Evolutionary conservation across 192 early-diverging fungal genomes (phyloP).

Genomic region (Coemansia sp.): DNA sequence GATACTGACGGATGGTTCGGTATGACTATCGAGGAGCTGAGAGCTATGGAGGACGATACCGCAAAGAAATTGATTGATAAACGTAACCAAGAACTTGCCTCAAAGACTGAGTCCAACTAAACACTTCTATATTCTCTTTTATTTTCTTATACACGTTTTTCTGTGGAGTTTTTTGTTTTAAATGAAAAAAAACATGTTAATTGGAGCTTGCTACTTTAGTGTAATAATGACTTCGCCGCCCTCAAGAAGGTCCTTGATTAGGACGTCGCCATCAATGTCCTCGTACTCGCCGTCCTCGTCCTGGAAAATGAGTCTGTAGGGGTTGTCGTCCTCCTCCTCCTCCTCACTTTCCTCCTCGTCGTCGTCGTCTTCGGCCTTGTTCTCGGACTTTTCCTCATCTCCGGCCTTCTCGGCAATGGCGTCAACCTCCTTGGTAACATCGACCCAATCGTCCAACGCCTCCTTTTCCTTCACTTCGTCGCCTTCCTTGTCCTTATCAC

Average conservation of each 20-base stretch:
- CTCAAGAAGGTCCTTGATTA: background rate
- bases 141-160: too few relatives aligned
- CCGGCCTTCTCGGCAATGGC: background rate
- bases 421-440: background rate
- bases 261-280: background rate
- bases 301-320: background rate
- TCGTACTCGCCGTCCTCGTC: background rate
- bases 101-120: constrained; percentile 37
- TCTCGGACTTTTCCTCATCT: background rate
- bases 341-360: background rate
- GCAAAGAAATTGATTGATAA: constrained; percentile 61
- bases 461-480: background rate
- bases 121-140: background rate
- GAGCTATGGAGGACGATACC: constrained; percentile 65
- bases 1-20: constrained; percentile 76
- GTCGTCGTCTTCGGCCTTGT: background rate
- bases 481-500: background rate
- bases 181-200: background rate
- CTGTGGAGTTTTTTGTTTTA: too few relatives aligned
- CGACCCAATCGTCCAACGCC: constrained; percentile 1
- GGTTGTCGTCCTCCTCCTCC: background rate
- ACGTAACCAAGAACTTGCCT: constrained; percentile 38
- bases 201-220: background rate
- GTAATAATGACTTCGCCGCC: background rate
- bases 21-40: constrained; percentile 71